Percentiles rank a stretch among this genome's conserved stretches.
Conservation (phyloP, 176 grass and related monocot genomes). For the Eleusine indica region DNA sequence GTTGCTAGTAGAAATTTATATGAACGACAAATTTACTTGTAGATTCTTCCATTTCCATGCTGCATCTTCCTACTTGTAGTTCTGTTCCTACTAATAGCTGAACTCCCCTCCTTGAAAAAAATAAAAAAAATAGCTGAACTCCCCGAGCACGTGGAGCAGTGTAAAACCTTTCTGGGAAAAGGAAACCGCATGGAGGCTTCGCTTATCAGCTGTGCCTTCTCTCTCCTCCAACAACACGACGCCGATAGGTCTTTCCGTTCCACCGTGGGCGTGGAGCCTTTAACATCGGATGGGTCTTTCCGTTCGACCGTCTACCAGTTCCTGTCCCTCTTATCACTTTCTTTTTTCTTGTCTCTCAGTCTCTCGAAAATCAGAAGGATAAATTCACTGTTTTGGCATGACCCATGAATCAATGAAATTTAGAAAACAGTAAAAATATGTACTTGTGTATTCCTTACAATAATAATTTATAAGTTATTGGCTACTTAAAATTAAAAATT, state of each 20-base stretch:
- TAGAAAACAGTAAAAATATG: not conserved
- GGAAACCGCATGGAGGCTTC: constrained; percentile 35
- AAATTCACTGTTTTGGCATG: not conserved
- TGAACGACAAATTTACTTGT: not conserved
- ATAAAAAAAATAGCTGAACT: not conserved
- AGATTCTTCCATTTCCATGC: not conserved
- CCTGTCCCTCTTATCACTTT: not conserved
- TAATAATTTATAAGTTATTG: too few relatives aligned
- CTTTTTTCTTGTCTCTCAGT: not conserved
- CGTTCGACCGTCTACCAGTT: not conserved
- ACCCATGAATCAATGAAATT: constrained; percentile 8
- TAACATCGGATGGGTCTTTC: not conserved
- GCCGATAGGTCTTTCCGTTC: not conserved
- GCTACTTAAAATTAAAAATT: too few relatives aligned
- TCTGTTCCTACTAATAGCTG: not conserved
- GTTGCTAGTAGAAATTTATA: not conserved
- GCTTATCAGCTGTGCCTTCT: not conserved
- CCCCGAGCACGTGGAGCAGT: not conserved
- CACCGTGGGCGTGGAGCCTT: constrained; percentile 13
- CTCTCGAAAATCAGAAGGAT: not conserved
- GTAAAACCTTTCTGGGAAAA: not conserved
- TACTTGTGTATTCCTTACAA: too few relatives aligned
- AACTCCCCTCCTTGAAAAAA: not conserved
- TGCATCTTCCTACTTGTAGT: not conserved
- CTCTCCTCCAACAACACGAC: not conserved